These are phyloP conservation scores for Nicotiana paniculata DNA, from an alignment of 257 asterid species.

Conservation along the genomic window DNA sequence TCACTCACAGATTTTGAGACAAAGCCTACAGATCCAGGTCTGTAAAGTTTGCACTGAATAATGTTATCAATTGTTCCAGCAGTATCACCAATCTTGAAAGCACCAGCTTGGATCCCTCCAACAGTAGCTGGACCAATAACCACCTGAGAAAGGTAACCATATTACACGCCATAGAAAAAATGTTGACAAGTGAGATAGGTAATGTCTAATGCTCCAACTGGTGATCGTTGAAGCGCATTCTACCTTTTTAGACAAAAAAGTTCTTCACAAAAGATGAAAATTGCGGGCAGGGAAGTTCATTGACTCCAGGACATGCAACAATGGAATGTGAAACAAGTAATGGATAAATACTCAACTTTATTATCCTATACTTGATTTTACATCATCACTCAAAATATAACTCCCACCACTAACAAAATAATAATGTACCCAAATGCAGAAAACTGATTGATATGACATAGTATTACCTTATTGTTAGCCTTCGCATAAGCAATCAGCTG, in stretches of 20 bases:
- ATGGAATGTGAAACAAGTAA: background rate
- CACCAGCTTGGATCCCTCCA: conserved; percentile 99
- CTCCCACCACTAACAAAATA: background rate
- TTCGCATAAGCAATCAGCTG: conserved; percentile 95
- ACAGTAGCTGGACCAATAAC: conserved; percentile 97
- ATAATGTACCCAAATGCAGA: background rate
- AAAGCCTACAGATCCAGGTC: conserved; percentile 98
- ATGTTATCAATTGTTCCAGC: conserved; percentile 98
- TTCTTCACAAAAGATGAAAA: background rate
- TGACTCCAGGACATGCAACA: background rate
- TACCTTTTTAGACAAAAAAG: background rate
- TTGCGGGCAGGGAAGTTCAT: background rate
- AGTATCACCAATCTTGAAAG: conserved; percentile 97
- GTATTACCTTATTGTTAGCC: conserved; percentile 83
- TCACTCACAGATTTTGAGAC: conserved; percentile 93
- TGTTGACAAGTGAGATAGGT: too few relatives aligned
- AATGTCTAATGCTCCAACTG: background rate
- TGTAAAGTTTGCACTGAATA: conserved; percentile 85
- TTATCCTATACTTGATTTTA: background rate
- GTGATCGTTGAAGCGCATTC: background rate
- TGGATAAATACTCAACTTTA: background rate
- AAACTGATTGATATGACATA: background rate
- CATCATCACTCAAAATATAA: background rate
- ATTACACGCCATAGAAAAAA: background rate
- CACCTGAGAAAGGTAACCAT: conserved; percentile 42